A percentile compares a stretch with the other conserved stretches of the same genome.
These are phyloP conservation scores for Penicillium canescens DNA, from an alignment of 495 filamentous ascomycete genomes.

Conservation along the genomic window DNA sequence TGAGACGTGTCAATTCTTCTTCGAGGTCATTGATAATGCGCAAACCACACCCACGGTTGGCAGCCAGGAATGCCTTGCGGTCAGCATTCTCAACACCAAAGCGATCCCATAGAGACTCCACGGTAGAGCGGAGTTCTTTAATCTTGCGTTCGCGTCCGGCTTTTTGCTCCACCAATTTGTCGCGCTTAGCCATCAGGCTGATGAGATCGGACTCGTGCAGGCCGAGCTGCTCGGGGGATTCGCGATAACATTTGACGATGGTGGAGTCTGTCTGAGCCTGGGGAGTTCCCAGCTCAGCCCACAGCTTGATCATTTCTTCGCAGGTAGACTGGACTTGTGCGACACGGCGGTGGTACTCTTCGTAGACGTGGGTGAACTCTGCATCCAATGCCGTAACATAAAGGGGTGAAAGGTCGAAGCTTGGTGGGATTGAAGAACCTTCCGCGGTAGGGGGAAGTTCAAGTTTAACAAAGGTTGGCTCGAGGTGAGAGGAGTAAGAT, in stretches of 20 bases:
- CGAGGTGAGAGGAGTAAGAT: slow-evolving; percentile 92
- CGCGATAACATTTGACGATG: slow-evolving; percentile 85
- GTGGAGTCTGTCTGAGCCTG: slow-evolving; percentile 85
- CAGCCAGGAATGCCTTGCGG: slow-evolving; percentile 74
- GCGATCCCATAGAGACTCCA: slow-evolving; percentile 86
- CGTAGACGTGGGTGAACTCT: slow-evolving; percentile 90
- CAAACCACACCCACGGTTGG: slow-evolving; percentile 76
- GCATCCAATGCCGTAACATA: slow-evolving; percentile 85
- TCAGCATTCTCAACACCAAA: slow-evolving; percentile 80
- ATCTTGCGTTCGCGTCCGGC: slow-evolving; percentile 78
- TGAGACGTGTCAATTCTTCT: slow-evolving; percentile 80
- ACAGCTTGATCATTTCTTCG: slow-evolving; percentile 88
- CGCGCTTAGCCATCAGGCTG: slow-evolving; percentile 68
- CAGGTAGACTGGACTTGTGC: slow-evolving; percentile 69
- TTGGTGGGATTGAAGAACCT: slow-evolving; percentile 71
- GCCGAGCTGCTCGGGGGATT: slow-evolving; percentile 89
- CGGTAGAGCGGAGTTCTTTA: slow-evolving; percentile 68
- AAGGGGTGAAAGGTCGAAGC: slow-evolving; percentile 84
- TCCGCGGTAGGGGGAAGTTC: slow-evolving; percentile 76
- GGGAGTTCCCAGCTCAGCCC: slow-evolving; percentile 91
- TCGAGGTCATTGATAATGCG: slow-evolving; percentile 92
- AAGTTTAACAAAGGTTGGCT: slow-evolving; percentile 79
- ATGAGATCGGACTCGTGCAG: slow-evolving; percentile 83
- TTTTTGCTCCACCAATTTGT: slow-evolving; percentile 93
- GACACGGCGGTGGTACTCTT: slow-evolving; percentile 86